A percentile compares a stretch with the other conserved stretches of the same genome.
Conservation (phyloP, 2,329 filamentous ascomycete species). For the Botrytis medusae region DNA sequence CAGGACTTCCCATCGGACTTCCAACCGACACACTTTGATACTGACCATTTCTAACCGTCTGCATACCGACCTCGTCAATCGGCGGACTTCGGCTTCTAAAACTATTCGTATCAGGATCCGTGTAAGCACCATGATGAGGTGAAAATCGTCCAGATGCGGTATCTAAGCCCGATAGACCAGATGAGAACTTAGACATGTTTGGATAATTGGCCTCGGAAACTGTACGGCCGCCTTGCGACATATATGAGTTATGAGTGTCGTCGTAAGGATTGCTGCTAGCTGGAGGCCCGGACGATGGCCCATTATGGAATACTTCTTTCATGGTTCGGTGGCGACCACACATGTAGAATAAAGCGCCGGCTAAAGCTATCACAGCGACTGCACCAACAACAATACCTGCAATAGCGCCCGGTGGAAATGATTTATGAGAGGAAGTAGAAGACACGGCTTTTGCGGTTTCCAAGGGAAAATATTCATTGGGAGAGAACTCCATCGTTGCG, state of each 20-base stretch:
- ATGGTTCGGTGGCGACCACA: constrained; percentile 41
- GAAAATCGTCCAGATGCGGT: constrained; percentile 15
- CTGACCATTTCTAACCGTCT: constrained; percentile 18
- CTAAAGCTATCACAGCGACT: constrained; percentile 43
- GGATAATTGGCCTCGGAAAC: constrained; percentile 32
- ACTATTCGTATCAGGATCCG: constrained; percentile 17
- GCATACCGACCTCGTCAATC: constrained; percentile 17
- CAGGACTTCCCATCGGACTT: constrained; percentile 15
- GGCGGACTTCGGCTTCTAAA: constrained; percentile 20
- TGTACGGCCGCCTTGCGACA: constrained; percentile 24
- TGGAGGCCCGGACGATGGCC: neutral
- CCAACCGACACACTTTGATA: constrained; percentile 19
- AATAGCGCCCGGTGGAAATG: constrained; percentile 51
- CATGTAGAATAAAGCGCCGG: constrained; percentile 48
- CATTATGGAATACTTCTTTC: constrained; percentile 22
- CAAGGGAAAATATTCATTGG: constrained; percentile 55
- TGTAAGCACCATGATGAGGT: constrained; percentile 13
- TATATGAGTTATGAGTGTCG: constrained; percentile 29
- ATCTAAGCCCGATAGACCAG: constrained; percentile 6
- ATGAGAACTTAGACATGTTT: constrained; percentile 28
- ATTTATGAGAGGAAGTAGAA: neutral
- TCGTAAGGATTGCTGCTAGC: constrained; percentile 12
- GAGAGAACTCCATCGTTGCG: constrained; percentile 54
- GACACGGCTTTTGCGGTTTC: constrained; percentile 43
- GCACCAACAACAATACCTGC: constrained; percentile 58